These are phyloP conservation scores for Geranomyces michiganensis DNA, from an alignment of 192 early-diverging fungal species.

Conservation along the genomic window DNA sequence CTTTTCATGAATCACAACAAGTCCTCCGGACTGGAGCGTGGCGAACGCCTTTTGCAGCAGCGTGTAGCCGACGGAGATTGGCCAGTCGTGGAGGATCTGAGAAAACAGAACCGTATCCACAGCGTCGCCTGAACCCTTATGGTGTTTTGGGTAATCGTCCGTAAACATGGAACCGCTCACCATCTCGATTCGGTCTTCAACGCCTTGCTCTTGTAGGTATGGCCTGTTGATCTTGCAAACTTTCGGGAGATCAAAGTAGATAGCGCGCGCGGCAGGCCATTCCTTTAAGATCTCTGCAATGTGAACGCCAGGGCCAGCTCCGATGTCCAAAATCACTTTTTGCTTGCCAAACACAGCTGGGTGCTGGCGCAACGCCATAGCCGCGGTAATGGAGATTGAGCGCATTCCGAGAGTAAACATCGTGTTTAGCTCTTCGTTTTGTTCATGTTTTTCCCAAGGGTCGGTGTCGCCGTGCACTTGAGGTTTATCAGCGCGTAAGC, in stretches of 20 bases:
- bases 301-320: slow-evolving; percentile 2
- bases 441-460: slow-evolving; percentile 1
- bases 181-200: not conserved
- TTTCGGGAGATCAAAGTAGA: slow-evolving; percentile 7
- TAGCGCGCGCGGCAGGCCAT: not conserved
- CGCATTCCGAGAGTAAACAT: slow-evolving; percentile 1
- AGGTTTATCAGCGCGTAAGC: not conserved
- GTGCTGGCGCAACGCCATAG: not conserved
- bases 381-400: not conserved
- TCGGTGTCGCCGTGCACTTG: slow-evolving; percentile 3
- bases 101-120: not conserved
- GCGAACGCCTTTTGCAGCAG: not conserved
- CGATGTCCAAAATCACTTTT: not conserved
- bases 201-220: slow-evolving; percentile 5
- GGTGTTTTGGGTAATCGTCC: not conserved
- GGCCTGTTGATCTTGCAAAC: slow-evolving; percentile 8
- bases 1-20: slow-evolving; percentile 1
- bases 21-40: not conserved
- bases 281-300: not conserved
- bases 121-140: not conserved
- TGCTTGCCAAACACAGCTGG: not conserved
- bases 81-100: slow-evolving; percentile 5
- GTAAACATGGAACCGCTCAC: not conserved
- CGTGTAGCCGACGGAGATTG: not conserved
- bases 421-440: slow-evolving; percentile 1